Percentiles rank a stretch among this genome's conserved stretches.
phyloP scores from a whole-genome alignment of 768 basidiomycete genomes.

The Podaxis pistillaris region DNA sequence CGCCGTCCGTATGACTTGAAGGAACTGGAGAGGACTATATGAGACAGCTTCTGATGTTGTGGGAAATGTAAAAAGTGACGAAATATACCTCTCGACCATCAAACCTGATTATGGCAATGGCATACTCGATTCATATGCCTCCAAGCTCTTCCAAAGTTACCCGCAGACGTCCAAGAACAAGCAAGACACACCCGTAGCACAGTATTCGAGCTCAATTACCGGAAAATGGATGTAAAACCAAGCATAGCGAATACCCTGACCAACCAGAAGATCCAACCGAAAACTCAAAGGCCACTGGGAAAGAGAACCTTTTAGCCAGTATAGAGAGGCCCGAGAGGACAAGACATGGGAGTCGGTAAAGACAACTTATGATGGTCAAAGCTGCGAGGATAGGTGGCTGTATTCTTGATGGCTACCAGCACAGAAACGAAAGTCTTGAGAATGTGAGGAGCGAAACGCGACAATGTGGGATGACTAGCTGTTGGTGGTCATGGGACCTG shows the following conservation, averaged over 20 bases:
- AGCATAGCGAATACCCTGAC: constrained; percentile 33
- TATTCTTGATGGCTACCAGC: constrained; percentile 27
- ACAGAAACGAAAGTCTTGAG: constrained; percentile 18
- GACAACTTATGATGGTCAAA: constrained; percentile 28
- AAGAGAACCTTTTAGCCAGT: constrained; percentile 26
- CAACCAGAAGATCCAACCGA: constrained; percentile 15
- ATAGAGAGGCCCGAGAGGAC: constrained; percentile 23
- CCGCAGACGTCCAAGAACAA: constrained; percentile 14
- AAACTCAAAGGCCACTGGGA: constrained; percentile 21
- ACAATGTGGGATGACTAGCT: constrained; percentile 17
- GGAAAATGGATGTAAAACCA: constrained; percentile 37
- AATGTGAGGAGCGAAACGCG: no score
- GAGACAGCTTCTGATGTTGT: neutral
- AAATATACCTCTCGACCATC: neutral
- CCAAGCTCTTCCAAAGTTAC: constrained; percentile 16
- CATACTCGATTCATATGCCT: constrained; percentile 5
- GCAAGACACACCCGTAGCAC: constrained; percentile 18
- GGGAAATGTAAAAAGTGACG: neutral
- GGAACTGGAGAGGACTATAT: neutral
- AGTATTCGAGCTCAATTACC: constrained; percentile 22
- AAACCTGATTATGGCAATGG: neutral
- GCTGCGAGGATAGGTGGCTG: constrained; percentile 27
- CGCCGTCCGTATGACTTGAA: neutral
- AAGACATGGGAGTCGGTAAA: constrained; percentile 25
- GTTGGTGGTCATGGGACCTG: no score